These are phyloP conservation scores for Penicillium subrubescens DNA, from an alignment of 495 filamentous ascomycete genomes.

Conservation along the genomic window DNA sequence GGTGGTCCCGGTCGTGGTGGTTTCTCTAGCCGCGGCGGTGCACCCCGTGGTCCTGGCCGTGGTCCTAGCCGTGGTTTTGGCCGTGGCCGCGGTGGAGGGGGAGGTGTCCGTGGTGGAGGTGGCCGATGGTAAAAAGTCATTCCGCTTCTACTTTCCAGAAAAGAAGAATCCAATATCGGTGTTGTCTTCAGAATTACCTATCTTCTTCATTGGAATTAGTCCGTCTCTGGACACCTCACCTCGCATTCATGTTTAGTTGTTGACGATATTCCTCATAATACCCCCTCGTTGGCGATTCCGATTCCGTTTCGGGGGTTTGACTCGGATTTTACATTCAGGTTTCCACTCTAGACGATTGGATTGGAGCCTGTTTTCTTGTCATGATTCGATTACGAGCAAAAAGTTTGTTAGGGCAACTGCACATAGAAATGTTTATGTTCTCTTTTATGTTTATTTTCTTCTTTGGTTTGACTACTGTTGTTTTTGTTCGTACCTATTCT, in stretches of 20 bases:
- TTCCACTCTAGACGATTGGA: constrained; percentile 1
- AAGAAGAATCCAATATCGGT: background rate
- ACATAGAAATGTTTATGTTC: constrained; percentile 21
- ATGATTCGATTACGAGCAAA: constrained; percentile 29
- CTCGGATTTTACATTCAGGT: constrained; percentile 11
- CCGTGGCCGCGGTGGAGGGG: constrained; percentile 1
- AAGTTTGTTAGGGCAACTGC: constrained; percentile 29
- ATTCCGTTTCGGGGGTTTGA: constrained; percentile 14
- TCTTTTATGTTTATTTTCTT: background rate
- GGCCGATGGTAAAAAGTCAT: background rate
- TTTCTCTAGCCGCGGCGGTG: constrained; percentile 16
- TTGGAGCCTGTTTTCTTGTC: constrained; percentile 15
- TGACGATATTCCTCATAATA: constrained; percentile 23
- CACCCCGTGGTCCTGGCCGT: constrained; percentile 4
- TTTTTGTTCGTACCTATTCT: too few species aligned
- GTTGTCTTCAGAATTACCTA: background rate
- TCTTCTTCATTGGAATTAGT: background rate
- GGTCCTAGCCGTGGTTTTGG: background rate
- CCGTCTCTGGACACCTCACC: background rate
- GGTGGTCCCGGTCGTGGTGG: constrained; percentile 21
- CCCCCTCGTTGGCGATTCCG: constrained; percentile 23
- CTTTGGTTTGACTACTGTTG: too few species aligned
- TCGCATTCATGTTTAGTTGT: constrained; percentile 10
- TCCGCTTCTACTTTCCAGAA: background rate
- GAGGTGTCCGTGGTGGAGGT: background rate